phyloP scores from a whole-genome alignment of 768 basidiomycete species.

The Auriscalpium orientale region DNA sequence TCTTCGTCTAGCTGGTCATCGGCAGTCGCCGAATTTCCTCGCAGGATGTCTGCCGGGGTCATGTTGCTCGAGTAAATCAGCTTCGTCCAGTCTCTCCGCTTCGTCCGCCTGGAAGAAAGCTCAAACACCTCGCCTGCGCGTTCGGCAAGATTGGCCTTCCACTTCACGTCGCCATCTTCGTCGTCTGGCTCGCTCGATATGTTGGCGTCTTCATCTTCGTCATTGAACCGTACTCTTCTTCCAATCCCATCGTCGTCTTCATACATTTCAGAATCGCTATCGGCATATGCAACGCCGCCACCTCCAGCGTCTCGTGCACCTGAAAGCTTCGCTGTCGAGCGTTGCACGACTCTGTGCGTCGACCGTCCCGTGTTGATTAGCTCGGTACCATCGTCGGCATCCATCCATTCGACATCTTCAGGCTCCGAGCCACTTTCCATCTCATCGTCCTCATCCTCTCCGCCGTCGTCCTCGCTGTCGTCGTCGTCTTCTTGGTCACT shows the following conservation, averaged over 20 bases:
- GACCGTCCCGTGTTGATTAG: slow-evolving; percentile 10
- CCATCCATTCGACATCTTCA: slow-evolving; percentile 21
- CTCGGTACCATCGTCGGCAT: slow-evolving; percentile 8
- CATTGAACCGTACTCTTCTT: slow-evolving; percentile 26
- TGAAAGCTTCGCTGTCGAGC: slow-evolving; percentile 17
- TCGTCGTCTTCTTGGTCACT: slow-evolving; percentile 20
- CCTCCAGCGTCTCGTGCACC: slow-evolving; percentile 28
- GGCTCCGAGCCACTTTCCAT: slow-evolving; percentile 23
- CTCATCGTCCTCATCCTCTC: slow-evolving; percentile 23
- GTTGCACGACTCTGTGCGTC: slow-evolving; percentile 8
- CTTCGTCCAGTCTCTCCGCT: slow-evolving; percentile 71
- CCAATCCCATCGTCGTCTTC: slow-evolving; percentile 35
- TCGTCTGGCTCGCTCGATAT: slow-evolving; percentile 41
- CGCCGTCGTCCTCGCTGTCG: slow-evolving; percentile 16
- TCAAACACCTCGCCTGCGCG: slow-evolving; percentile 41
- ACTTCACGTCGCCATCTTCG: slow-evolving; percentile 45
- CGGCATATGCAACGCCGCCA: slow-evolving; percentile 56
- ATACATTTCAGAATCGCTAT: slow-evolving; percentile 71
- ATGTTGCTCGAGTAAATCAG: slow-evolving; percentile 72
- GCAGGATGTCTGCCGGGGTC: slow-evolving; percentile 60
- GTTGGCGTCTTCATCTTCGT: slow-evolving; percentile 42
- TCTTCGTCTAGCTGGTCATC: slow-evolving; percentile 35
- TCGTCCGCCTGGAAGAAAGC: slow-evolving; percentile 27
- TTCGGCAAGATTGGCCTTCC: slow-evolving; percentile 63
- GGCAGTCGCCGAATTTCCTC: slow-evolving; percentile 25